A percentile compares a stretch with the other conserved stretches of the same genome.
phyloP scores from a whole-genome alignment of 2,329 filamentous ascomycete genomes.

The Mycosphaerella sp. region DNA sequence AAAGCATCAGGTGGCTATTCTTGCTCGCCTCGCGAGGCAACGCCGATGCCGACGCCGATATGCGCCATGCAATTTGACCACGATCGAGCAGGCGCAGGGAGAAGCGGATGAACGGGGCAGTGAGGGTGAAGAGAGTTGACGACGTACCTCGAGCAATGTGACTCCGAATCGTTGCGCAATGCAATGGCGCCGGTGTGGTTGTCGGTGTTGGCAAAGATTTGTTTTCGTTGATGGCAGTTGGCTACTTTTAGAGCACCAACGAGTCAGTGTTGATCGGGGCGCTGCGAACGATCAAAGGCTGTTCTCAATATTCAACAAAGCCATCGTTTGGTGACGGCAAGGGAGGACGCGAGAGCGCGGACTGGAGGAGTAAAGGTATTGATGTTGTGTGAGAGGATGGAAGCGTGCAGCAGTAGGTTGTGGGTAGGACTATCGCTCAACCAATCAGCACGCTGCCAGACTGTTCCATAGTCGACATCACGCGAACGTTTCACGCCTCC shows the following conservation, averaged over 20 bases:
- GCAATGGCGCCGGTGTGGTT: background rate
- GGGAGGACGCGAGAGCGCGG: background rate
- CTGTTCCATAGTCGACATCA: too few species aligned
- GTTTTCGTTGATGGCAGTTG: constrained; percentile 2
- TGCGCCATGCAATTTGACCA: background rate
- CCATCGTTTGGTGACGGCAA: constrained; percentile 3
- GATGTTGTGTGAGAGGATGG: too few species aligned
- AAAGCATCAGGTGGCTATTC: background rate
- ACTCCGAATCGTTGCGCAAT: background rate
- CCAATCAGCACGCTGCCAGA: too few species aligned
- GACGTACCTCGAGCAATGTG: background rate
- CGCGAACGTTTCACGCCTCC: too few species aligned
- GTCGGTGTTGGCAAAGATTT: constrained; percentile 3
- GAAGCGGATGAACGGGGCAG: background rate
- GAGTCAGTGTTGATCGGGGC: background rate
- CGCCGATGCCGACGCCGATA: background rate
- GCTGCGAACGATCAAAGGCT: constrained; percentile 4
- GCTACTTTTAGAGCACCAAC: background rate
- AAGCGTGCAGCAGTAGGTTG: too few species aligned
- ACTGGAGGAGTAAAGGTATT: too few species aligned
- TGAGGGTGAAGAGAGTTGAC: background rate
- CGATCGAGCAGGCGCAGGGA: background rate
- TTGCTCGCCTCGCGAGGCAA: background rate
- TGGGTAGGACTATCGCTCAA: too few species aligned
- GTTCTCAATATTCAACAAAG: background rate